phyloP scores from a whole-genome alignment of 257 asterid genomes.

The Solanum sejunctum region DNA sequence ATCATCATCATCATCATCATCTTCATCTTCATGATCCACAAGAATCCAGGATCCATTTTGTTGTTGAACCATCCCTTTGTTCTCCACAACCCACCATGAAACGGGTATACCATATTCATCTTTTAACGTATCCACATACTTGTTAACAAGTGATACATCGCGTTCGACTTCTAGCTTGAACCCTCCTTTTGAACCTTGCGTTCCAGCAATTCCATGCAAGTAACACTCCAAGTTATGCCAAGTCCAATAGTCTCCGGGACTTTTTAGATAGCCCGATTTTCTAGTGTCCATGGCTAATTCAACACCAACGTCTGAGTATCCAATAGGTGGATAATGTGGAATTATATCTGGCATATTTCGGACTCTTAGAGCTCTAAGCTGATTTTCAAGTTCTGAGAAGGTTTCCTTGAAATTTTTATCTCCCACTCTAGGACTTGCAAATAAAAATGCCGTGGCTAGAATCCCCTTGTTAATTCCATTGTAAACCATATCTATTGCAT shows the following conservation, averaged over 20 bases:
- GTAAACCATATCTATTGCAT: constrained; percentile 40
- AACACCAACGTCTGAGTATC: constrained; percentile 11
- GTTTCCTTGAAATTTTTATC: constrained; percentile 6
- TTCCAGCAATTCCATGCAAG: constrained; percentile 32
- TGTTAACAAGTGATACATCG: constrained; percentile 29
- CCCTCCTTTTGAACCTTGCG: constrained; percentile 15
- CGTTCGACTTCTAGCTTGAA: constrained; percentile 15
- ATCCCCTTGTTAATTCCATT: constrained; percentile 24
- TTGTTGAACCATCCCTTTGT: constrained; percentile 32
- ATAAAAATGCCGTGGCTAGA: constrained; percentile 34
- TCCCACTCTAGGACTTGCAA: constrained; percentile 36
- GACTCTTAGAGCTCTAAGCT: constrained; percentile 22
- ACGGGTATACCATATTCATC: constrained; percentile 14
- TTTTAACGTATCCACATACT: constrained; percentile 13
- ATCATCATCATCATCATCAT: background rate
- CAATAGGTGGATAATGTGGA: constrained; percentile 17
- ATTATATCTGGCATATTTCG: constrained; percentile 20
- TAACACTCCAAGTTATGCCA: constrained; percentile 48
- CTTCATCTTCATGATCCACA: constrained; percentile 16
- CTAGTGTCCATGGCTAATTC: constrained; percentile 12
- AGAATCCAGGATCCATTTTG: constrained; percentile 18
- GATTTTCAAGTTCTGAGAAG: background rate
- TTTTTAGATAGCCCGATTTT: constrained; percentile 15
- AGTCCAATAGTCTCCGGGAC: background rate
- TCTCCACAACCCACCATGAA: constrained; percentile 33